Conservation (phyloP, 2,329 filamentous ascomycete genomes). For the Scleromitrula shiraiana region DNA sequence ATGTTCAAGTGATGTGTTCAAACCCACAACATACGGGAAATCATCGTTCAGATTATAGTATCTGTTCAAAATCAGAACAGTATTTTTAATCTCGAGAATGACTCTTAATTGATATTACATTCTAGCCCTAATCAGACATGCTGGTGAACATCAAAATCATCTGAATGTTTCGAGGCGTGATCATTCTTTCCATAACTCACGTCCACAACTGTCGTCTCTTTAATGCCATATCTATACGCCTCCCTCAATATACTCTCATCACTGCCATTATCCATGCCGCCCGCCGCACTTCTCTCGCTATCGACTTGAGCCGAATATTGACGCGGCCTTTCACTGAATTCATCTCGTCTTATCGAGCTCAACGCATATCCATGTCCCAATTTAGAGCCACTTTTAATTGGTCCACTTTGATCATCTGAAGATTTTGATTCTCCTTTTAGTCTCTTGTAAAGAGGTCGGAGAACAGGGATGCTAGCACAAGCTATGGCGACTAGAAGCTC, state of each 20-base stretch:
- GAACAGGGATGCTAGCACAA: constrained; percentile 1
- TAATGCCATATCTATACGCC: background rate
- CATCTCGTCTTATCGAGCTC: constrained; percentile 1
- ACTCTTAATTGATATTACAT: no score
- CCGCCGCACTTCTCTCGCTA: background rate
- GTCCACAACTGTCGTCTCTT: background rate
- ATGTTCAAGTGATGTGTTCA: no score
- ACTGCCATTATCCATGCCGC: constrained; percentile 2
- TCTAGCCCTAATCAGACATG: no score
- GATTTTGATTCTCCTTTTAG: background rate
- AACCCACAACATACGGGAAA: no score
- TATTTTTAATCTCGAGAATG: no score
- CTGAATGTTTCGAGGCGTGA: no score
- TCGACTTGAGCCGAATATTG: background rate
- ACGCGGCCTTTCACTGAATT: background rate
- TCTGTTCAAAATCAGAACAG: no score
- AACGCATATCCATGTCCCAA: background rate
- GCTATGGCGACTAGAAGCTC: constrained; percentile 5
- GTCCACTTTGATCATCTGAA: background rate
- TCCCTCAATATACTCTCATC: constrained; percentile 5
- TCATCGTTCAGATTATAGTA: no score
- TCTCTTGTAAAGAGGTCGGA: constrained; percentile 1
- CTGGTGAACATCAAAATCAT: no score
- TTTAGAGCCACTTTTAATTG: background rate
- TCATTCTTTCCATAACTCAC: background rate